A percentile compares a stretch with the other conserved stretches of the same genome.
These are phyloP conservation scores for Penicillium steckii DNA, from an alignment of 495 filamentous ascomycete species.

Conservation along the genomic window DNA sequence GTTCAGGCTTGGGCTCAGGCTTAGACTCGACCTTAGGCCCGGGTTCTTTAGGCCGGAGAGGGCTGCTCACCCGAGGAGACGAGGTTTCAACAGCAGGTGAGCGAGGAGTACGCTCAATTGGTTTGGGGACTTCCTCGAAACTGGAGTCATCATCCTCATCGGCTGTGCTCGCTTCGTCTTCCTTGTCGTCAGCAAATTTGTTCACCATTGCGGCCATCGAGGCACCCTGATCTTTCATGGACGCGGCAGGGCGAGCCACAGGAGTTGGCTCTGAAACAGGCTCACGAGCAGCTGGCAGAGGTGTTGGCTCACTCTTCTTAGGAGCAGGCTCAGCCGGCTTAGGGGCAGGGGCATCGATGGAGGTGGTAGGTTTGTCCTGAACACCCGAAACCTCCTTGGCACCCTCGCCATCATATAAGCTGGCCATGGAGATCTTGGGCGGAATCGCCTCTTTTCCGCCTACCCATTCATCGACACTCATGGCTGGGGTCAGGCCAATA, in stretches of 20 bases:
- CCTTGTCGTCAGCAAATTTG: conserved; percentile 78
- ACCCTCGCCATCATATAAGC: conserved; percentile 79
- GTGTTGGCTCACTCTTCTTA: conserved; percentile 51
- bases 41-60: conserved; percentile 35
- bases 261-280: conserved; percentile 38
- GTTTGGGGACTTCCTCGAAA: conserved; percentile 80
- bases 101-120: conserved; percentile 47
- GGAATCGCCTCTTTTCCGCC: conserved; percentile 79
- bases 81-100: conserved; percentile 23
- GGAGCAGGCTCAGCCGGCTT: conserved; percentile 47
- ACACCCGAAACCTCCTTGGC: conserved; percentile 67
- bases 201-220: conserved; percentile 81
- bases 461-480: conserved; percentile 81
- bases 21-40: conserved; percentile 22
- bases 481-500: conserved; percentile 70
- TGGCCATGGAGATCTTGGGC: conserved; percentile 89
- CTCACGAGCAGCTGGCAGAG: conserved; percentile 28
- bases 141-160: conserved; percentile 69
- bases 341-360: conserved; percentile 39
- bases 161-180: conserved; percentile 47
- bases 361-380: conserved; percentile 61
- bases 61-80: conserved; percentile 36
- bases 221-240: conserved; percentile 76
- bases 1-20: conserved; percentile 8
- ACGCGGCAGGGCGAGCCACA: conserved; percentile 56